Conservation (phyloP, 1,284 basidiomycete species). For the Mrakiaceae sp. region DNA sequence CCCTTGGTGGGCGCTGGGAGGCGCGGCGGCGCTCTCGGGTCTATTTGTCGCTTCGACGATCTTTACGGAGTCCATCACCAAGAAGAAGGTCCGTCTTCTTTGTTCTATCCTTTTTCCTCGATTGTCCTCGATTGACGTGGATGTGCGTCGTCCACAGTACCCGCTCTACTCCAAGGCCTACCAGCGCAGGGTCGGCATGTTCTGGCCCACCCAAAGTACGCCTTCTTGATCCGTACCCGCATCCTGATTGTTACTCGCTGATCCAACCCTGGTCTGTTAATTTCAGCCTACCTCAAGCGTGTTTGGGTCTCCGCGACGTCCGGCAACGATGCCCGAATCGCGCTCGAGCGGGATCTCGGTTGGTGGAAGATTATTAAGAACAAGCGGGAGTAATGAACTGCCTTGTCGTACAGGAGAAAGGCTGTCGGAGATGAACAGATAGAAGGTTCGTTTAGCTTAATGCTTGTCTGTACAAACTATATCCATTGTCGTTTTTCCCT, state of each 20-base stretch:
- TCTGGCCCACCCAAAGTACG: conserved; percentile 41
- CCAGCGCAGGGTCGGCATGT: conserved; percentile 66
- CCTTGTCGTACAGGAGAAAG: neutral
- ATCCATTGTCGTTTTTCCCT: too few relatives aligned
- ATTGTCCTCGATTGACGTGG: neutral
- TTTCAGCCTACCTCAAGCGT: conserved; percentile 1
- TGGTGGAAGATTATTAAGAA: neutral
- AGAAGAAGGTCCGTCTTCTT: neutral
- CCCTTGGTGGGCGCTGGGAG: conserved; percentile 40
- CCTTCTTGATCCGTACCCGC: conserved; percentile 12
- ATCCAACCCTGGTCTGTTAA: neutral
- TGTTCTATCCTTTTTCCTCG: neutral
- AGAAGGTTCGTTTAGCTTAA: too few relatives aligned
- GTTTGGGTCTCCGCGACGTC: neutral
- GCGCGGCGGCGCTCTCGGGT: conserved; percentile 47
- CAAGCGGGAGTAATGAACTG: neutral
- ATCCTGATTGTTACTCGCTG: neutral
- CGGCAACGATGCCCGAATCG: conserved; percentile 6
- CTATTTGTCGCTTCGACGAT: conserved; percentile 57
- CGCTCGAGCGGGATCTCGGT: conserved; percentile 10
- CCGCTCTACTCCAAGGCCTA: conserved; percentile 55
- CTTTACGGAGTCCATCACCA: neutral
- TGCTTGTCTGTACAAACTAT: too few relatives aligned
- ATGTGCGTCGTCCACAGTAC: conserved; percentile 45
- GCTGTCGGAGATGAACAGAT: too few relatives aligned